Percentiles rank a stretch among this genome's conserved stretches.
These are phyloP conservation scores for Zalaria sp. DNA, from an alignment of 2,329 filamentous ascomycete species.

Conservation along the genomic window DNA sequence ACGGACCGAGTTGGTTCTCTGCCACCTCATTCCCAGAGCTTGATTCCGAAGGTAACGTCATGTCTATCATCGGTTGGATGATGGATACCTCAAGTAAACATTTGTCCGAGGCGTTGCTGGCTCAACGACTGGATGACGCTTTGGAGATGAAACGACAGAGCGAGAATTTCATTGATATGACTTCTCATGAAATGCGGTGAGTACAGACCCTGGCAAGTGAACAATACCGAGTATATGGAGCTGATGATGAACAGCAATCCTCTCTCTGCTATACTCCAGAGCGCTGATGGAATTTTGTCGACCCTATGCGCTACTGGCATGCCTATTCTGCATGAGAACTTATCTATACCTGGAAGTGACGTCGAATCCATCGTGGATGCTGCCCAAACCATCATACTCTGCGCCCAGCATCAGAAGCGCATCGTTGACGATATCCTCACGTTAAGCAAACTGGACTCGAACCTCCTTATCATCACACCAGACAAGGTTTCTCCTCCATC, in stretches of 20 bases:
- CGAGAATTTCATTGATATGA: conserved; percentile 5
- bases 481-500: conserved; percentile 21
- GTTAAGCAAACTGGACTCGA: conserved; percentile 21
- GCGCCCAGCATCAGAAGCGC: conserved; percentile 17
- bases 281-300: conserved; percentile 18
- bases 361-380: conserved; percentile 8
- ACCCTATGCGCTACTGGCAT: neutral
- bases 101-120: conserved; percentile 15
- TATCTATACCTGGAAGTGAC: neutral
- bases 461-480: conserved; percentile 23
- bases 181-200: conserved; percentile 6
- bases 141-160: conserved; percentile 21
- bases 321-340: neutral
- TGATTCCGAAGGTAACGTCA: conserved; percentile 14
- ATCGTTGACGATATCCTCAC: conserved; percentile 35
- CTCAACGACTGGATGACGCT: conserved; percentile 19
- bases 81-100: conserved; percentile 20
- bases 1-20: no score
- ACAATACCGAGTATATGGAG: neutral
- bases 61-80: conserved; percentile 17
- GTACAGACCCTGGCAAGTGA: neutral
- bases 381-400: conserved; percentile 16
- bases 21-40: conserved; percentile 10
- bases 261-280: conserved; percentile 17
- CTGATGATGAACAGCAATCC: conserved; percentile 8